Evolutionary conservation across 768 basidiomycete genomes (phyloP).

Genomic region (Lactifluus subvellereus): DNA sequence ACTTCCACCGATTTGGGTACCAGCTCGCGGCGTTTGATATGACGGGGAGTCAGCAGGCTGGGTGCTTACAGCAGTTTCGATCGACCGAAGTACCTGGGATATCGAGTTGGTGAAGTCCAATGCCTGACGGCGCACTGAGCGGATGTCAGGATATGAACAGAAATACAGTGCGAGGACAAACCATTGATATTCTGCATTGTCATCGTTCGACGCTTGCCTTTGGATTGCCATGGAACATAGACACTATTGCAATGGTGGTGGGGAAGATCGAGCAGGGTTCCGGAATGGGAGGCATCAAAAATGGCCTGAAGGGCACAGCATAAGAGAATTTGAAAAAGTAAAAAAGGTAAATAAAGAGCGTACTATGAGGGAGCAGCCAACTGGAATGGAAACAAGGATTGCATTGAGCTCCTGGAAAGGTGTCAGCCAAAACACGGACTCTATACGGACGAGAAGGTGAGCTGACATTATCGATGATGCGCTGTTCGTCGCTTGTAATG

Average conservation of each 20-base stretch:
- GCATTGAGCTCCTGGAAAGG: slow-evolving; percentile 10
- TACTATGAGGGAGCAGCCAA: slow-evolving; percentile 22
- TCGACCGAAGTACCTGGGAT: background rate
- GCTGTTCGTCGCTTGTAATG: slow-evolving; percentile 14
- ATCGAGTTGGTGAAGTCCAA: background rate
- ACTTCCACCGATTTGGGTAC: background rate
- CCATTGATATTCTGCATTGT: slow-evolving; percentile 22
- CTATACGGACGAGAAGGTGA: background rate
- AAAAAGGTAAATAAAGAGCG: background rate
- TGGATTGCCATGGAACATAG: slow-evolving; percentile 27
- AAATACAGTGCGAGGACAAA: background rate
- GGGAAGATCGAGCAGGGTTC: slow-evolving; percentile 27
- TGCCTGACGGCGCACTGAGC: slow-evolving; percentile 16
- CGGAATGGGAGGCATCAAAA: slow-evolving; percentile 27
- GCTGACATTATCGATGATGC: slow-evolving; percentile 26
- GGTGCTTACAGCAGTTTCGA: background rate
- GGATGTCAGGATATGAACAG: background rate
- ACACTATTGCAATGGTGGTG: slow-evolving; percentile 27
- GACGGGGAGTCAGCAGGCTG: background rate
- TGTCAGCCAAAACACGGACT: background rate
- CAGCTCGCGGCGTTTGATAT: background rate
- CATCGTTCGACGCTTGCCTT: slow-evolving; percentile 23
- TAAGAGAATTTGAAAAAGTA: background rate
- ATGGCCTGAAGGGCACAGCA: slow-evolving; percentile 18
- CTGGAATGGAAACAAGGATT: slow-evolving; percentile 24